phyloP scores from a whole-genome alignment of 139 green algal genomes.

The Chlorella sp. region DNA sequence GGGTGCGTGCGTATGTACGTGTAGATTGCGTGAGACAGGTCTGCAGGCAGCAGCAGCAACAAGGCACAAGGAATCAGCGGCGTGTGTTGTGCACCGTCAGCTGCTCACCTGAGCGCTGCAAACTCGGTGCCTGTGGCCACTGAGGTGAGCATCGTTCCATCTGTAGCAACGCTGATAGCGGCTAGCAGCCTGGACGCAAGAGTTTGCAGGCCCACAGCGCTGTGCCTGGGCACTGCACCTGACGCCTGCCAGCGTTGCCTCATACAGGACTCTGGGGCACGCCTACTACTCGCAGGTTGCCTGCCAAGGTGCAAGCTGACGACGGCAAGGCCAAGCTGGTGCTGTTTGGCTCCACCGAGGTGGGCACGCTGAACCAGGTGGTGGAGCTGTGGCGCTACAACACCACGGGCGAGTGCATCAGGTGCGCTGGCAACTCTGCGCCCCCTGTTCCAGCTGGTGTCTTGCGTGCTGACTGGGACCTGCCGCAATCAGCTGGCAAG shows the following conservation, averaged over 20 bases:
- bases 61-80: neutral
- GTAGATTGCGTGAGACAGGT: neutral
- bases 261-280: no score
- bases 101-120: no score
- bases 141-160: no score
- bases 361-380: conserved; percentile 66
- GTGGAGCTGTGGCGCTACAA: conserved; percentile 76
- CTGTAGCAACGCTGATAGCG: no score
- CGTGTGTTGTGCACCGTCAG: no score
- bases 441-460: neutral
- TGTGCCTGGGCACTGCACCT: no score
- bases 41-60: neutral
- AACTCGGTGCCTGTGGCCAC: no score
- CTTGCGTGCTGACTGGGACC: neutral
- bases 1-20: conserved; percentile 34
- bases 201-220: no score
- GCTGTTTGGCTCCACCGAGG: conserved; percentile 58
- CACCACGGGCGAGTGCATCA: conserved; percentile 52
- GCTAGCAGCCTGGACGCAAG: no score
- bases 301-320: conserved; percentile 63
- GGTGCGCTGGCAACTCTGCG: no score
- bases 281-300: no score
- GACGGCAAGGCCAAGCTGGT: conserved; percentile 43
- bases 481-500: neutral
- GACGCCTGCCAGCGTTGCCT: no score